Evolutionary conservation across 768 basidiomycete species (phyloP).

Genomic region (Scleroderma bovista): DNA sequence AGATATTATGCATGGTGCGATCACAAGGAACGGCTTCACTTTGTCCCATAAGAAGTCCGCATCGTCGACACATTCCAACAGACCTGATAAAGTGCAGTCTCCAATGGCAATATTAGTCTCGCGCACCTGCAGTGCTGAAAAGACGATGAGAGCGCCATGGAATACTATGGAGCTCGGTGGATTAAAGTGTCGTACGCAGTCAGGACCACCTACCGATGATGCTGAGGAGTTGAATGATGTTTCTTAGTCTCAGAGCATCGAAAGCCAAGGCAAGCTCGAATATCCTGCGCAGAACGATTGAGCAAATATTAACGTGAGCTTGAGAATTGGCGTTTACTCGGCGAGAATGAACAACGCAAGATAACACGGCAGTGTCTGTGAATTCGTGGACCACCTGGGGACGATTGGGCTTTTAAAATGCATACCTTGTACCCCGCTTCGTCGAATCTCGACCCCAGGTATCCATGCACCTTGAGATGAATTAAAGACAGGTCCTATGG

Average conservation of each 20-base stretch:
- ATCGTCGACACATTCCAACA: constrained; percentile 42
- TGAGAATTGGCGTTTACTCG: constrained; percentile 45
- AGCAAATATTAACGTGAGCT: background rate
- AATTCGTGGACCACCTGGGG: background rate
- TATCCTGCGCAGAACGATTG: constrained; percentile 39
- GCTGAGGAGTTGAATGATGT: constrained; percentile 72
- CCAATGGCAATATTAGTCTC: constrained; percentile 66
- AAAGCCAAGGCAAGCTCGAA: constrained; percentile 79
- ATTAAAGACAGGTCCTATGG: constrained; percentile 1
- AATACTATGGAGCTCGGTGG: constrained; percentile 41
- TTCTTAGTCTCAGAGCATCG: constrained; percentile 76
- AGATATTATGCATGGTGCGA: constrained; percentile 64
- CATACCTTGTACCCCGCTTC: constrained; percentile 48
- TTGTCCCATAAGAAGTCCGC: constrained; percentile 50
- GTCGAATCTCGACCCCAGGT: constrained; percentile 15
- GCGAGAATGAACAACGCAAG: constrained; percentile 79
- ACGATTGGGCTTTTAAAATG: constrained; percentile 7
- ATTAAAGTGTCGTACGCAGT: background rate
- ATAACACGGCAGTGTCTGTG: constrained; percentile 76
- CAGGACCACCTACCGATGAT: constrained; percentile 50
- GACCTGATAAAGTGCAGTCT: constrained; percentile 1
- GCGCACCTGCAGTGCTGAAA: constrained; percentile 70
- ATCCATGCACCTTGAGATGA: constrained; percentile 43
- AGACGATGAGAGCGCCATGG: constrained; percentile 68
- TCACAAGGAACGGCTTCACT: constrained; percentile 64